Percentiles rank a stretch among this genome's conserved stretches.
Conservation (phyloP, 1,284 basidiomycete species). For the Cryptococcus floricola region DNA sequence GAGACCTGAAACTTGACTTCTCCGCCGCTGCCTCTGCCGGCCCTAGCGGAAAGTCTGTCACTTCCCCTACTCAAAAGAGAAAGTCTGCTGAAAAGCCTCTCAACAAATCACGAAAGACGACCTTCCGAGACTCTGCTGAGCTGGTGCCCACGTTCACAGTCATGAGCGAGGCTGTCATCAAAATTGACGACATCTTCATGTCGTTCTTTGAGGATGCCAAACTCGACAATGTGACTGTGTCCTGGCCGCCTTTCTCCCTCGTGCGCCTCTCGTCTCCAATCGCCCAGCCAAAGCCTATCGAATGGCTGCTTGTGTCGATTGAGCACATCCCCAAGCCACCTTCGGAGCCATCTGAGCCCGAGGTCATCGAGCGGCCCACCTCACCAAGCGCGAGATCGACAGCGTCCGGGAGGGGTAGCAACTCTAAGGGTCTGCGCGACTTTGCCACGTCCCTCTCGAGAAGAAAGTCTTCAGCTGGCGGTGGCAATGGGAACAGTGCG, state of each 20-base stretch:
- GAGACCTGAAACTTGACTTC: slow-evolving; percentile 7
- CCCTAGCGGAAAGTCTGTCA: background rate
- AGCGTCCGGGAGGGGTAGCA: slow-evolving; percentile 17
- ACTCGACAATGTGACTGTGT: slow-evolving; percentile 17
- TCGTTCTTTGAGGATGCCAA: slow-evolving; percentile 38
- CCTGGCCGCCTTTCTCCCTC: slow-evolving; percentile 37
- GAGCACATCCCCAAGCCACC: slow-evolving; percentile 12
- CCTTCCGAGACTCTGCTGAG: slow-evolving; percentile 2
- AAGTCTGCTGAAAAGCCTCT: background rate
- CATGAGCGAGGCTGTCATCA: slow-evolving; percentile 22
- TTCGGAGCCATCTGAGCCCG: background rate
- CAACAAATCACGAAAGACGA: background rate
- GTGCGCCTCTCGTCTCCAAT: slow-evolving; percentile 22
- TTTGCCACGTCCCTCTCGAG: slow-evolving; percentile 27
- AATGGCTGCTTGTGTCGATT: slow-evolving; percentile 36
- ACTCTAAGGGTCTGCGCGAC: slow-evolving; percentile 20
- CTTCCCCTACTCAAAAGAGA: background rate
- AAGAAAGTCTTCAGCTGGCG: slow-evolving; percentile 14
- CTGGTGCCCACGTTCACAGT: slow-evolving; percentile 5
- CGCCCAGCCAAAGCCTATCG: slow-evolving; percentile 9
- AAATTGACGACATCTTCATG: slow-evolving; percentile 39
- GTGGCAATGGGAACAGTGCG: background rate
- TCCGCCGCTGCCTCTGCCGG: background rate
- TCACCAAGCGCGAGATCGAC: slow-evolving; percentile 21
- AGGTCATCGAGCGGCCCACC: slow-evolving; percentile 7